phyloP scores from a whole-genome alignment of 192 early-diverging fungal genomes.

The Funneliformis mosseae region DNA sequence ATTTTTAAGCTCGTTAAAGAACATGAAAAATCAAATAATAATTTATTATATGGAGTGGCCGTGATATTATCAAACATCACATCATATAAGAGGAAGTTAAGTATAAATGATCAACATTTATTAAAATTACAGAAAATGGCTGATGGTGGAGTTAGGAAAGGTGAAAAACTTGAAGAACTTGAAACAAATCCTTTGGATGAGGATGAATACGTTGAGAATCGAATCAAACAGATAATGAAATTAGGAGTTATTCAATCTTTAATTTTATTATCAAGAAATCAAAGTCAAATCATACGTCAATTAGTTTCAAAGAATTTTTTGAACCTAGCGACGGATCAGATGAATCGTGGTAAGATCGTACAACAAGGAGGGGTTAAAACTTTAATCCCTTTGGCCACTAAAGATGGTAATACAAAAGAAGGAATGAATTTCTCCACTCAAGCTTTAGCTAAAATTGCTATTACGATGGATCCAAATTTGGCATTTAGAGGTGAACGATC shows the following conservation, averaged over 20 bases:
- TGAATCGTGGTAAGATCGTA: slow-evolving; percentile 72
- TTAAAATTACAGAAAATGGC: slow-evolving; percentile 73
- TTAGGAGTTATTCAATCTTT: slow-evolving; percentile 60
- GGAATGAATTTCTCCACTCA: slow-evolving; percentile 61
- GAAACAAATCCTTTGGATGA: slow-evolving; percentile 59
- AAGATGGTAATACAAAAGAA: slow-evolving; percentile 35
- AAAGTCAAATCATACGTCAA: slow-evolving; percentile 63
- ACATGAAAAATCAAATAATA: slow-evolving; percentile 43
- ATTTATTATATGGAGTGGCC: slow-evolving; percentile 71
- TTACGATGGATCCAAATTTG: slow-evolving; percentile 85
- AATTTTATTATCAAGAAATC: slow-evolving; percentile 52
- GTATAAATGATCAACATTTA: slow-evolving; percentile 81
- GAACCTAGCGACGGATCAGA: slow-evolving; percentile 70
- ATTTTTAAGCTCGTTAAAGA: slow-evolving; percentile 57
- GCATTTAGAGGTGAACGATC: slow-evolving; percentile 76
- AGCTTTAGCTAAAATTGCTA: slow-evolving; percentile 90
- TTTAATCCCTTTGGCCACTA: slow-evolving; percentile 58
- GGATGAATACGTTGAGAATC: slow-evolving; percentile 62
- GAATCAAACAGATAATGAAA: slow-evolving; percentile 58
- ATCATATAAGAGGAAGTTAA: slow-evolving; percentile 63
- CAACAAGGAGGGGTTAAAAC: slow-evolving; percentile 79
- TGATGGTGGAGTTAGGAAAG: slow-evolving; percentile 30
- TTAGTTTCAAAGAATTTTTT: slow-evolving; percentile 68
- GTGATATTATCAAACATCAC: slow-evolving; percentile 82
- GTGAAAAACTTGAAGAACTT: slow-evolving; percentile 1